phyloP scores from a whole-genome alignment of 345 rosid genomes.

The Nephelium lappaceum region DNA sequence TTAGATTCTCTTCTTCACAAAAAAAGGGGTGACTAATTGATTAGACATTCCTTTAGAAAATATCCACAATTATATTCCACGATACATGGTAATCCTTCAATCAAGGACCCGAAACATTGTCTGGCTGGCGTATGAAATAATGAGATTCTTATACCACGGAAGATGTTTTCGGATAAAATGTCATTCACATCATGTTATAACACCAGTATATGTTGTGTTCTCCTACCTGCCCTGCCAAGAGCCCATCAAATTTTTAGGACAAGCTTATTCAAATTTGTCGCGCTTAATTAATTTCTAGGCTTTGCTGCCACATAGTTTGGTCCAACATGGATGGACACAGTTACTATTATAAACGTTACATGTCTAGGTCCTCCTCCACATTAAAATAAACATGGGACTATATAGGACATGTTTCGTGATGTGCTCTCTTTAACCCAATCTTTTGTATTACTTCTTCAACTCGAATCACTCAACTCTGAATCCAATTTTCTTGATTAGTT shows the following conservation, averaged over 20 bases:
- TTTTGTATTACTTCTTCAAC: too few species aligned
- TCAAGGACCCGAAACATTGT: background rate
- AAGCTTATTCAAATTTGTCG: background rate
- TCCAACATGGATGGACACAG: background rate
- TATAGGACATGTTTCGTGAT: background rate
- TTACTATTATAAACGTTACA: background rate
- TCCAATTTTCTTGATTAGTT: too few species aligned
- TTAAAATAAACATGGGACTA: background rate
- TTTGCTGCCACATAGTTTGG: constrained; percentile 1
- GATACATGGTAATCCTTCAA: background rate
- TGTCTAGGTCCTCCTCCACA: background rate
- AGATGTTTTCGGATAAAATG: background rate
- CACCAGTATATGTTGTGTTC: background rate
- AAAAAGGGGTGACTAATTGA: background rate
- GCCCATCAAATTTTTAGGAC: background rate
- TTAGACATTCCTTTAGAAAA: background rate
- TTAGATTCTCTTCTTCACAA: background rate
- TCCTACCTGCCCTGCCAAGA: too few species aligned
- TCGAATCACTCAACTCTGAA: too few species aligned
- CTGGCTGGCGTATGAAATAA: too few species aligned
- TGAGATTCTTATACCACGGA: background rate
- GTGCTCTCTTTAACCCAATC: too few species aligned
- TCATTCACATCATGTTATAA: background rate
- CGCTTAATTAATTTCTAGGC: background rate
- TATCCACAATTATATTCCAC: background rate